A percentile compares a stretch with the other conserved stretches of the same genome.
These are phyloP conservation scores for Alternaria viburni DNA, from an alignment of 2,329 filamentous ascomycete species.

Conservation along the genomic window DNA sequence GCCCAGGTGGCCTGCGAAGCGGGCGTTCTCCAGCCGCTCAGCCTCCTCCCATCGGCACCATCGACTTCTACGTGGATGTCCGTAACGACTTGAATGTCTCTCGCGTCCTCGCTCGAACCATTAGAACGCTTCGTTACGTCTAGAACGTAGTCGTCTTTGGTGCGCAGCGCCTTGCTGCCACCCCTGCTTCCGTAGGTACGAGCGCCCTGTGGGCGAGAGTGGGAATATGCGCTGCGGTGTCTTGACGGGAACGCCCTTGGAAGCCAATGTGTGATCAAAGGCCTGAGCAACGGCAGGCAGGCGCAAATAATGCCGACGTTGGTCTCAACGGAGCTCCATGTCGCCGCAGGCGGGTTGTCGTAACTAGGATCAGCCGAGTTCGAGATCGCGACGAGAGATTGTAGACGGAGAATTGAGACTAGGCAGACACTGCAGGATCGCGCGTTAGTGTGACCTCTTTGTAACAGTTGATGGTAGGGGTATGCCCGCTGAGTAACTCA, in stretches of 20 bases:
- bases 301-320: conserved; percentile 46
- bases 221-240: conserved; percentile 12
- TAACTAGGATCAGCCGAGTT: conserved; percentile 38
- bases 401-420: conserved; percentile 43
- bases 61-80: conserved; percentile 32
- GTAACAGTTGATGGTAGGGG: not conserved
- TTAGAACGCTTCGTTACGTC: conserved; percentile 3
- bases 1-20: not conserved
- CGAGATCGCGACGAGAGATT: conserved; percentile 41
- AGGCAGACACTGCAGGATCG: conserved; percentile 37
- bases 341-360: conserved; percentile 42
- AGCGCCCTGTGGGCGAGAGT: conserved; percentile 12
- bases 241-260: conserved; percentile 30
- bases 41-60: conserved; percentile 1
- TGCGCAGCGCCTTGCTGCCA: conserved; percentile 2
- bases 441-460: conserved; percentile 6
- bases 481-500: not conserved
- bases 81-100: conserved; percentile 35
- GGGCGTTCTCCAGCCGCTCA: conserved; percentile 18
- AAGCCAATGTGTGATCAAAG: conserved; percentile 31
- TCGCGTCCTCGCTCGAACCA: not conserved
- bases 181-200: conserved; percentile 19
- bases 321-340: conserved; percentile 38
- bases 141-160: conserved; percentile 12
- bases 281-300: conserved; percentile 38